These are phyloP conservation scores for Rhododendron ovatum DNA, from an alignment of 148 eudicot genomes.

Conservation along the genomic window DNA sequence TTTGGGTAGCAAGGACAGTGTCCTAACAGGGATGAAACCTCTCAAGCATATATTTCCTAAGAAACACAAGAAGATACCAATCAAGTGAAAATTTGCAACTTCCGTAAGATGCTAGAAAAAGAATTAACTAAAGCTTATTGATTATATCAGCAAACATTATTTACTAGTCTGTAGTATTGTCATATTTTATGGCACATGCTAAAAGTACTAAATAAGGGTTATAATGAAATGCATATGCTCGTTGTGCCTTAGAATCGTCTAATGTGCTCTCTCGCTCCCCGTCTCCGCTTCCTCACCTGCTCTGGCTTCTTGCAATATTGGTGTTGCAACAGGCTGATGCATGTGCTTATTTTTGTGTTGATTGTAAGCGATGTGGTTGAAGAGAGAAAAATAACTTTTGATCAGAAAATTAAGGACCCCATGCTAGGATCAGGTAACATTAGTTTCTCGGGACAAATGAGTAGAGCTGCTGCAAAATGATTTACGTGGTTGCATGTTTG, in stretches of 20 bases:
- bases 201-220: too few species aligned
- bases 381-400: not conserved
- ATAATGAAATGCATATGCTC: not conserved
- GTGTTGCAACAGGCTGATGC: not conserved
- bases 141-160: not conserved
- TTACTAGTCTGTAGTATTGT: not conserved
- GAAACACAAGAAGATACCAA: not conserved
- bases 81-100: not conserved
- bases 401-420: not conserved
- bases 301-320: not conserved
- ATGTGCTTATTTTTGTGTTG: not conserved
- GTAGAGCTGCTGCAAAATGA: not conserved
- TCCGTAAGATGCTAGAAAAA: not conserved
- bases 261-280: not conserved
- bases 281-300: not conserved
- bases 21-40: not conserved
- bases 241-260: not conserved
- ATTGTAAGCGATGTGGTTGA: not conserved
- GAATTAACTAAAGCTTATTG: not conserved
- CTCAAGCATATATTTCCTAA: not conserved
- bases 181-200: too few species aligned
- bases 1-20: not conserved
- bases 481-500: not conserved
- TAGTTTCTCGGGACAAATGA: not conserved
- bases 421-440: not conserved